Conservation (phyloP, 345 rosid species). For the Cardiospermum halicacabum region DNA sequence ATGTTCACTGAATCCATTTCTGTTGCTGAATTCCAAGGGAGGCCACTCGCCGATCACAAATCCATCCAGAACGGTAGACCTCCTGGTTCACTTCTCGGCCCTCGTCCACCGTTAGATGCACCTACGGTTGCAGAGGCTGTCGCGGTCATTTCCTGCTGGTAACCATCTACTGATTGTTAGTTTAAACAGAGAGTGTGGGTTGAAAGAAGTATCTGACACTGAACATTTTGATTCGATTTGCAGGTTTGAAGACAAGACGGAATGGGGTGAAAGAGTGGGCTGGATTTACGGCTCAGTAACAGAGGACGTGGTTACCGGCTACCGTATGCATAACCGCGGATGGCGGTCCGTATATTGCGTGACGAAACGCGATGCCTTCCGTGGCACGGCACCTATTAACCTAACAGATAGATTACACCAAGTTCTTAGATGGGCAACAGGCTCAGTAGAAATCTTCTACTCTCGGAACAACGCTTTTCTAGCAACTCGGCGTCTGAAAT, state of each 20-base stretch:
- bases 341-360: conserved; percentile 90
- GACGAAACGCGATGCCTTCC: conserved; percentile 87
- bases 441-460: conserved; percentile 89
- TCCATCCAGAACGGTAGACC: conserved; percentile 95
- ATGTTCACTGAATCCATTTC: conserved; percentile 74
- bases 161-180: conserved; percentile 3
- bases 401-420: conserved; percentile 91
- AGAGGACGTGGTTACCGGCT: conserved; percentile 89
- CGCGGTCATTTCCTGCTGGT: conserved; percentile 97
- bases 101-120: conserved; percentile 86
- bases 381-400: conserved; percentile 90
- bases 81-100: conserved; percentile 72
- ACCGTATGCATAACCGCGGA: conserved; percentile 96
- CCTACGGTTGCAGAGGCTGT: conserved; percentile 97
- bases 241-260: conserved; percentile 85
- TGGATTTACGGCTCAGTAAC: conserved; percentile 90
- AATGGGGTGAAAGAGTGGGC: conserved; percentile 83
- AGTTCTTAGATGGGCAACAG: conserved; percentile 94
- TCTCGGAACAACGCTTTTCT: conserved; percentile 74
- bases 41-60: conserved; percentile 87
- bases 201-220: no score
- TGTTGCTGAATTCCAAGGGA: conserved; percentile 81
- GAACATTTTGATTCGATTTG: background rate
- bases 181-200: no score
- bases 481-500: conserved; percentile 64